These are phyloP conservation scores for Selaginella tamariscina DNA, from an alignment of 75 land plant genomes.

Conservation along the genomic window DNA sequence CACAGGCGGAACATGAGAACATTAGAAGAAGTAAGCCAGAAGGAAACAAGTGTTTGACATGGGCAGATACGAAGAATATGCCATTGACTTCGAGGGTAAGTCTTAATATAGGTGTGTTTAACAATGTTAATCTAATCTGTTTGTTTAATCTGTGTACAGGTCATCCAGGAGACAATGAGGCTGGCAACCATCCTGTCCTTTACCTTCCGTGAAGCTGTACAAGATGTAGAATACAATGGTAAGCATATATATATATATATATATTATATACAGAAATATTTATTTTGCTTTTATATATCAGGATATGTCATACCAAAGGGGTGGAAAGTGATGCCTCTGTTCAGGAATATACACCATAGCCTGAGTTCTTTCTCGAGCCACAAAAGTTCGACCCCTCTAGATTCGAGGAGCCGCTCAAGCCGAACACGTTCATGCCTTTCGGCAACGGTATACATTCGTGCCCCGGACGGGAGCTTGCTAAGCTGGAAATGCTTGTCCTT, in stretches of 20 bases:
- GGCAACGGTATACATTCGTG: conserved; percentile 84
- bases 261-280: too few relatives aligned
- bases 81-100: conserved; percentile 54
- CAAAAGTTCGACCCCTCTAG: conserved; percentile 77
- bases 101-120: conserved; percentile 41
- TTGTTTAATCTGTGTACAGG: too few relatives aligned
- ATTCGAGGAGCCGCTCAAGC: conserved; percentile 81
- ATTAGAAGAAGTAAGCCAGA: conserved; percentile 33
- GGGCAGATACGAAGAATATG: conserved; percentile 73
- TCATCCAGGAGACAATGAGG: conserved; percentile 77
- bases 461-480: conserved; percentile 88
- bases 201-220: conserved; percentile 82
- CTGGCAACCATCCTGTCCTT: conserved; percentile 70
- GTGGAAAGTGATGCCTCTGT: conserved; percentile 87
- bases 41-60: conserved; percentile 33
- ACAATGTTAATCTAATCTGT: too few relatives aligned
- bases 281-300: conserved; percentile 24
- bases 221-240: conserved; percentile 87
- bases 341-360: conserved; percentile 75
- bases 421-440: conserved; percentile 84
- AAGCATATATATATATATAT: not conserved
- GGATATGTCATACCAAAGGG: conserved; percentile 86
- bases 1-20: conserved; percentile 76
- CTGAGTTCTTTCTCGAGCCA: conserved; percentile 59
- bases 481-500: conserved; percentile 68